These are phyloP conservation scores for Zygoascus ofunaensis DNA, from an alignment of 805 yeast species.

Conservation along the genomic window DNA sequence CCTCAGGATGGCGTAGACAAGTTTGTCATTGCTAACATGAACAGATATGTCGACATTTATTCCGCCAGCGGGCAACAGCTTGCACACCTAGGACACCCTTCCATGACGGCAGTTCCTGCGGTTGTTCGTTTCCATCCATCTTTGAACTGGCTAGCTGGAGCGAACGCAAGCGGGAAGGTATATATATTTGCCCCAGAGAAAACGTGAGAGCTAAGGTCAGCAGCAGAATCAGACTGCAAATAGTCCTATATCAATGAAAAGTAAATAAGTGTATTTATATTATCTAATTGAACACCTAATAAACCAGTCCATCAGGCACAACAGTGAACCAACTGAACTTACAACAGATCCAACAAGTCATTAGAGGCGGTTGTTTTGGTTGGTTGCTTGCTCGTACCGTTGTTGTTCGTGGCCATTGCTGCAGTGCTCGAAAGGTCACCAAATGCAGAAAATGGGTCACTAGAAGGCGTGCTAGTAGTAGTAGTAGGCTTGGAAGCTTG, in stretches of 20 bases:
- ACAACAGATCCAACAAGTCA: conserved; percentile 27
- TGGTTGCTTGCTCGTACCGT: background rate
- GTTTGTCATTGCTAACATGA: conserved; percentile 91
- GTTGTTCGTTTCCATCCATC: conserved; percentile 77
- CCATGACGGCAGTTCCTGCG: conserved; percentile 88
- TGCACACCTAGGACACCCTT: conserved; percentile 57
- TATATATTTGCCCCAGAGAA: conserved; percentile 40
- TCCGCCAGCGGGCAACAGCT: conserved; percentile 66
- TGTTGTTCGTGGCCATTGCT: background rate
- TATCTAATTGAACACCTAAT: too few relatives aligned
- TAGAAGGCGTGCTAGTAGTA: conserved; percentile 6
- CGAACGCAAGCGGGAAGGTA: conserved; percentile 86
- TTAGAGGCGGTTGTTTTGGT: conserved; percentile 15
- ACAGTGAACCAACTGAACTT: too few relatives aligned
- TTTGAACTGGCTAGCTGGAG: conserved; percentile 86
- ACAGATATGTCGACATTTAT: conserved; percentile 74
- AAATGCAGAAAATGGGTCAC: conserved; percentile 10
- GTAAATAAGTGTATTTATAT: too few relatives aligned
- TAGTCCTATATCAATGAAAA: too few relatives aligned
- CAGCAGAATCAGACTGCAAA: too few relatives aligned
- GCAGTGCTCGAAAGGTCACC: conserved; percentile 8
- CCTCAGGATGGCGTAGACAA: conserved; percentile 70
- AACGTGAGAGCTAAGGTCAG: conserved; percentile 1
- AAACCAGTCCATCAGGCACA: too few relatives aligned
- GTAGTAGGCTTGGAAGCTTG: conserved; percentile 3